Evolutionary conservation across 192 early-diverging fungal genomes (phyloP), one percentile per base, ranked within the genome.

Genomic region (Backusella tarrabulga): DNA sequence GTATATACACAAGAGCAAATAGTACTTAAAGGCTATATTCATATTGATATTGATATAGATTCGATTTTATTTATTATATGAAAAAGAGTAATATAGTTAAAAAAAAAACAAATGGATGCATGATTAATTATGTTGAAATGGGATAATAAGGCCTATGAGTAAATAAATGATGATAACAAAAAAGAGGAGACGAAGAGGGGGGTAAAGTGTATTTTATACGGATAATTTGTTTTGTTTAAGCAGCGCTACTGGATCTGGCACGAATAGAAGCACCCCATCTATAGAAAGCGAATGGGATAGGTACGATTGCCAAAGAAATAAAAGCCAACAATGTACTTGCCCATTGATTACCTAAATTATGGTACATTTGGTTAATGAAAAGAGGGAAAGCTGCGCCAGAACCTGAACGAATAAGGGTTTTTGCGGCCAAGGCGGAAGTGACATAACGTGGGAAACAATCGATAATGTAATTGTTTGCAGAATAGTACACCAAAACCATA

Each of bases 361-460:
- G 46, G 44, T 77, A 81, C 80, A 81, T 81, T 74, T 81, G 80
- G 3, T 67, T 63, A 26, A 74, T 77, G 32, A 81, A 81, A 3
- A 81, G 67, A 50, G 80, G 80, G 72, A 81, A 81, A 42, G 80
- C 80, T 35, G 80, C 80, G 40, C 80, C 80, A 42, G 67, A 19
- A 35, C 75, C 76, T 35, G 69, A 72, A 67, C 80, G 71, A 15
- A 81, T 66, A 9, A 81, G 69, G 3, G 80, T 77, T 23, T 81
- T 81, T 1, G 80, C 80, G 7, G 80, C 80, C 32, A 81, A 63
- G 29, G 80, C 80, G 0, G 80, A 81, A 15, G 80, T 75, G 36
- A 73, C 76, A 46, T 81, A 77, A 5, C 71, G 75, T 35, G 75
- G 71, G 50, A 74, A 81, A 34, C 74, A 73, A 46, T 81, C 80